Base-by-base conservation (phyloP, 164 flowering plant genomes). In the Akebia trifoliata region DNA sequence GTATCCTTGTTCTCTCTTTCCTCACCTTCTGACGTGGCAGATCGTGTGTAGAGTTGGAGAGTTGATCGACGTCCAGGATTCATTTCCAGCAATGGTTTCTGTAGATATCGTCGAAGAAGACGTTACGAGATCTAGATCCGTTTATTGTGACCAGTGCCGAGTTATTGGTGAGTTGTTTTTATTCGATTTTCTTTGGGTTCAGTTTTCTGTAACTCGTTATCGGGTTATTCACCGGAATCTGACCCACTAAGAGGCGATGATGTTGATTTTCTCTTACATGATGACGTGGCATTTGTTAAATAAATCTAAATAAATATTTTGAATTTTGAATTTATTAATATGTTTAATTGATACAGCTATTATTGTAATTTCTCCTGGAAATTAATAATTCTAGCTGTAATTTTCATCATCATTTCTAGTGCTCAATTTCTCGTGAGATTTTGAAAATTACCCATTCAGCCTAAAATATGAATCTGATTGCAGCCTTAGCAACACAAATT, bases 91-190 rank as follows among this genome's bases (percentile, higher is more conserved):
- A 8, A 59, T 64, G 43, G 85, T 82, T 8, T 60, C 74, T 11
- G 76, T 90, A 17, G 90, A 85, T 57, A 72, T 90, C 24, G 80
- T 90, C 12, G 97, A 90, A 60, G 97, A 90, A 59, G 90, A 87
- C 34, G 97, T 85, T 0, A 63, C 81, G 28, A 75, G 78, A 62
- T 83, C 95, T 59, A 82, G 87, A 79, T 85, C 90, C 9, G 79
- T 85, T 8, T 84, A 87, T 66, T 90, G 97, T 64, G 90, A 87
- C 56, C 93, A 87, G 74, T 90, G 97, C 78, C 88, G 93, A 50
- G 95, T 87, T 24, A 85, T 90, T 6, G 97, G 97, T 90, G 83
- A 81, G 93, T 78, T 63, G 45, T 61, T 36, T n/a, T 30, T 6
- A 37, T 25, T 58, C 24, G 34, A 3, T 57, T 18, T 31, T 15